Evolutionary conservation across 176 grass and related monocot genomes (phyloP).

Genomic region (Aegilops sharonensis): DNA sequence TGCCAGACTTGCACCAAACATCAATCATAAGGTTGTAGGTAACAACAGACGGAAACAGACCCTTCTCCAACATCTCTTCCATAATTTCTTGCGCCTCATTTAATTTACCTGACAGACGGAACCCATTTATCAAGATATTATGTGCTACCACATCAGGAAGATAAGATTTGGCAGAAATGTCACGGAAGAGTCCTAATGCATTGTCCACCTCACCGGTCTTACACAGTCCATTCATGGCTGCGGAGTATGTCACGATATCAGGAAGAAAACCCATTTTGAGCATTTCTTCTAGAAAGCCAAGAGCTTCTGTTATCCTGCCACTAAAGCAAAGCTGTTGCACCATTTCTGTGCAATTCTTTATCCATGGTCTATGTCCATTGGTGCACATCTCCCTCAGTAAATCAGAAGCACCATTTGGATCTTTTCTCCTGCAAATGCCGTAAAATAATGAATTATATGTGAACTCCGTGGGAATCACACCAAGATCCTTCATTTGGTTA

Average conservation of each 20-base stretch:
- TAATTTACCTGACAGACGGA: conserved; percentile 65
- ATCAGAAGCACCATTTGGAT: conserved; percentile 49
- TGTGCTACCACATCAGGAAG: conserved; percentile 92
- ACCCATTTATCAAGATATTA: conserved; percentile 95
- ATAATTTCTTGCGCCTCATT: conserved; percentile 64
- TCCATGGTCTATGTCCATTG: conserved; percentile 65
- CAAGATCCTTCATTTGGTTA: conserved; percentile 56
- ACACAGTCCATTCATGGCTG: conserved; percentile 76
- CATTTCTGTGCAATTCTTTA: conserved; percentile 86
- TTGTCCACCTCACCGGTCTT: conserved; percentile 59
- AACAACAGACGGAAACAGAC: conserved; percentile 71
- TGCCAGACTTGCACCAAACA: conserved; percentile 81
- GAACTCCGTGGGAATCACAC: conserved; percentile 66
- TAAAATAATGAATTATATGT: conserved; percentile 87
- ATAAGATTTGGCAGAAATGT: conserved; percentile 64
- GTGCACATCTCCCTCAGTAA: conserved; percentile 65
- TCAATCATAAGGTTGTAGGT: conserved; percentile 95
- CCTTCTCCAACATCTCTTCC: conserved; percentile 77
- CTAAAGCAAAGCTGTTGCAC: conserved; percentile 74
- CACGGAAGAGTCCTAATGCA: conserved; percentile 58
- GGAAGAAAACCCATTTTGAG: conserved; percentile 76
- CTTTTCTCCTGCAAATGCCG: conserved; percentile 55
- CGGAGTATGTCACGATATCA: conserved; percentile 84
- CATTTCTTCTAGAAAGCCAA: conserved; percentile 74
- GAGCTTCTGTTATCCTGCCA: conserved; percentile 68